Evolutionary conservation across 78 protist species (phyloP).

Genomic region (Tieghemostelium lacteum): DNA sequence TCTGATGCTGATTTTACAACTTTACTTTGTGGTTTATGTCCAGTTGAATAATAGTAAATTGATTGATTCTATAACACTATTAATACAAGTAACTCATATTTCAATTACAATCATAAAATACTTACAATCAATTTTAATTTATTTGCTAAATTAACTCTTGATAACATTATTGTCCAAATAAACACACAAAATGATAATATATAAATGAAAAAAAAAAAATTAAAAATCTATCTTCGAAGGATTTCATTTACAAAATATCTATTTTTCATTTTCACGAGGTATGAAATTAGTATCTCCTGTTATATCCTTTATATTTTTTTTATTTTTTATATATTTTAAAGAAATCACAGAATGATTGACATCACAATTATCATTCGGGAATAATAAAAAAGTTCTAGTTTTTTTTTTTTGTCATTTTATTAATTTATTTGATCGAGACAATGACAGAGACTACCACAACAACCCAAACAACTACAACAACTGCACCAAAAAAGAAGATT

Average conservation of each 20-base stretch:
- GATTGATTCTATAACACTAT: not conserved
- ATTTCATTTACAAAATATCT: no score
- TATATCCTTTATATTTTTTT: no score
- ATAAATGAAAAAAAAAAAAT: no score
- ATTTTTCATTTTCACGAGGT: no score
- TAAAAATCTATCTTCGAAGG: no score
- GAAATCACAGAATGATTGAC: not conserved
- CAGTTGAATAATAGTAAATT: constrained; percentile 29
- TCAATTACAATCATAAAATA: no score
- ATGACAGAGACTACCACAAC: not conserved
- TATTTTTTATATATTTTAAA: no score
- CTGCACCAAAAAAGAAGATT: constrained; percentile 80
- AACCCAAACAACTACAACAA: not conserved
- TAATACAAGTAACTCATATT: not conserved
- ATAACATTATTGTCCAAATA: no score
- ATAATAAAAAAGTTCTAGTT: not conserved
- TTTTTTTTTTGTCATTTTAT: not conserved
- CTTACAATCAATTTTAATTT: not conserved
- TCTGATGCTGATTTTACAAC: constrained; percentile 68
- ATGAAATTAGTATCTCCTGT: not conserved
- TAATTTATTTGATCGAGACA: not conserved
- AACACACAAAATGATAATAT: not conserved
- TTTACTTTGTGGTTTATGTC: not conserved
- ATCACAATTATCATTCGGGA: not conserved
- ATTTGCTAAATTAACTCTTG: not conserved